Evolutionary conservation across 192 early-diverging fungal genomes (phyloP), one percentile per base, ranked within the genome.

Genomic region (Entomortierella beljakovae): DNA sequence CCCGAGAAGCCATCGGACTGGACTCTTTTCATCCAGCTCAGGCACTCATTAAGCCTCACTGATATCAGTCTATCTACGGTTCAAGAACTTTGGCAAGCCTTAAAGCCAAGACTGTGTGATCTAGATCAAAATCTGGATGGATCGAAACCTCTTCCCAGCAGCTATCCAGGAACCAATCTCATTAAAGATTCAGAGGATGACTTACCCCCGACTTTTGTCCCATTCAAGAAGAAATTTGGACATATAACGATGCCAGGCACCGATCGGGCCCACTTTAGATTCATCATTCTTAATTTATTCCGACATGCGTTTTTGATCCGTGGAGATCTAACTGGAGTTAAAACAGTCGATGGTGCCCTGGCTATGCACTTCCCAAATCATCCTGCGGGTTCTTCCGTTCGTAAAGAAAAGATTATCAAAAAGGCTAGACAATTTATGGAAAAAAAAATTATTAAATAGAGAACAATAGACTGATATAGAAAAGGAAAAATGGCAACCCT

Each of bases 21-120:
- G 56, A 70, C 75, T 3, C 29, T 79, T n/a, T 34, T 79, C 28
- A 65, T 65, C 38, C 75, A 79, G 32, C 67, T 79, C 38, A 69
- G 65, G 57, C 50, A 79, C 33, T 69, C 66, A 9, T 33, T 79
- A 49, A 20, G 46, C 26, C 57, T 79, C 8, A 55, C 67, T 0
- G 60, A 18, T 33, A 46, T 79, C 0, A 62, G 70, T 52, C 13
- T 63, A 1, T 3, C 61, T n/a, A 79, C 57, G 2, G 68, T 79
- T 4, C 49, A 48, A 48, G 62, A 69, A 42, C 67, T 79, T 13
- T 79, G 75, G 75, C 35, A 37, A 5, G 61, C 75, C 10, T 26
- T 79, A 6, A 34, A 50, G 3, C 61, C 56, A 3, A 64, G 28
- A 15, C 16, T 79, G 16, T 18, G 32, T n/a, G 25, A 49, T 29